Base-by-base conservation (phyloP, 202 grass and related monocot genomes). In the Bolboschoenoplectus hybrid region DNA sequence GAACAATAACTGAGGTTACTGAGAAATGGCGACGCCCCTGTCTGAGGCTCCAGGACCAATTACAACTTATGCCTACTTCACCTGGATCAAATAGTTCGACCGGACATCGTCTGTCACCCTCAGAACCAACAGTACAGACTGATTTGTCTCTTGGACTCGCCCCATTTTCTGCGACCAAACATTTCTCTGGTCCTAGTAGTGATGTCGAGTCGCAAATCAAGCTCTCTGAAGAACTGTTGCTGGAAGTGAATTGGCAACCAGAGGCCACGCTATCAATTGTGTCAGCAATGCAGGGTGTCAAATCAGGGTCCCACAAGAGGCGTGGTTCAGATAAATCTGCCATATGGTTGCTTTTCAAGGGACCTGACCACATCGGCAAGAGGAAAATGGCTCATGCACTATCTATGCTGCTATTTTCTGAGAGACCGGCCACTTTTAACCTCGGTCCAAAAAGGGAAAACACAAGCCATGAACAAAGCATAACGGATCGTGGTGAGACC, bases 321-420 rank as follows among this genome's bases (percentile, higher is more conserved):
- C 87, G 77, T 2, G 52, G 88, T 46, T 7, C 75, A 9, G 70
- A 41, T 11, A 53, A 53, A 68, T 6, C 82, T 53, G 85, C 91
- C 56, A 75, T 83, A 36, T 97, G 94, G 94, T 38, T 97, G 19
- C 69, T 97, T 43, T 97, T 94, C 49, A 81, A 85, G 2, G 94
- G 92, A 7, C 57, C 90, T 7, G 92, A 97, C 84, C 38, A 85
- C 55, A 80, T 55, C 12, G 94, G 94, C 11, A 97, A 97, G 85
- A 91, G 85, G 79, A 85, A 41, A 67, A 97, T 97, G 94, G 90
- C 92, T 6, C 58, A 89, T 58, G 87, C 87, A 41, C 83, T 97
- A 63, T 97, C 94, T 34, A 70, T 26, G 45, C 80, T 88, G 14
- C 80, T 97, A 9, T 97, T 92, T 38, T 82, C 49, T 17, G 44